Evolutionary conservation across 2,329 filamentous ascomycete genomes (phyloP).

Genomic region (Fusarium subtropicale): DNA sequence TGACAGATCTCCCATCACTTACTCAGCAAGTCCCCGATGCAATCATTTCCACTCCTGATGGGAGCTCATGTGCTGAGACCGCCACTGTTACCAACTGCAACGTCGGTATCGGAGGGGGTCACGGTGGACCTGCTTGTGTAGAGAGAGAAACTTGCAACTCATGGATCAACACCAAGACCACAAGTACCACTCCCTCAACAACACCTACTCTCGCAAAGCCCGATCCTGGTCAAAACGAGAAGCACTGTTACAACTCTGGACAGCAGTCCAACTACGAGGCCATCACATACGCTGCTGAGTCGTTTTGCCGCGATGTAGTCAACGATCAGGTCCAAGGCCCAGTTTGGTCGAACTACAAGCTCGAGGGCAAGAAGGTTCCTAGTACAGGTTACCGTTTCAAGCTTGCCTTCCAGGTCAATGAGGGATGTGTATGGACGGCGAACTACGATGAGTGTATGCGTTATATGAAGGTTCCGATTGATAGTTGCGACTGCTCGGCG

Average conservation of each 20-base stretch:
- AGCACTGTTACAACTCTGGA: constrained; percentile 25
- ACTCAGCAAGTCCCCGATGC: not conserved
- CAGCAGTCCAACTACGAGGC: constrained; percentile 12
- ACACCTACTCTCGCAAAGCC: not conserved
- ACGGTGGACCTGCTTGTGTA: not conserved
- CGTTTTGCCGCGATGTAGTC: constrained; percentile 23
- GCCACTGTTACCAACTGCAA: constrained; percentile 1
- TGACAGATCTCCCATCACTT: constrained; percentile 6
- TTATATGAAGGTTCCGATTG: constrained; percentile 43
- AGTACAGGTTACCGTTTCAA: constrained; percentile 26
- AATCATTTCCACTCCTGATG: not conserved
- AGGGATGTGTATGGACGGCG: constrained; percentile 36
- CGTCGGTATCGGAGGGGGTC: not conserved
- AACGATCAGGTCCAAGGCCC: not conserved
- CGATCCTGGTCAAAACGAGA: constrained; percentile 10
- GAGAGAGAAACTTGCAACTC: not conserved
- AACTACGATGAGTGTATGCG: constrained; percentile 39
- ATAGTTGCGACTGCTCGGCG: constrained; percentile 43
- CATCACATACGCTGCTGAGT: constrained; percentile 21
- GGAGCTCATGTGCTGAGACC: constrained; percentile 5
- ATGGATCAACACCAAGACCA: constrained; percentile 15
- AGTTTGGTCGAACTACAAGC: constrained; percentile 13
- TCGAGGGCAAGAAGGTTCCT: constrained; percentile 18
- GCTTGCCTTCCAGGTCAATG: constrained; percentile 10
- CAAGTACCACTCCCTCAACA: not conserved